Conservation (phyloP, 2,329 filamentous ascomycete species). For the Emydomyces testavorans region DNA sequence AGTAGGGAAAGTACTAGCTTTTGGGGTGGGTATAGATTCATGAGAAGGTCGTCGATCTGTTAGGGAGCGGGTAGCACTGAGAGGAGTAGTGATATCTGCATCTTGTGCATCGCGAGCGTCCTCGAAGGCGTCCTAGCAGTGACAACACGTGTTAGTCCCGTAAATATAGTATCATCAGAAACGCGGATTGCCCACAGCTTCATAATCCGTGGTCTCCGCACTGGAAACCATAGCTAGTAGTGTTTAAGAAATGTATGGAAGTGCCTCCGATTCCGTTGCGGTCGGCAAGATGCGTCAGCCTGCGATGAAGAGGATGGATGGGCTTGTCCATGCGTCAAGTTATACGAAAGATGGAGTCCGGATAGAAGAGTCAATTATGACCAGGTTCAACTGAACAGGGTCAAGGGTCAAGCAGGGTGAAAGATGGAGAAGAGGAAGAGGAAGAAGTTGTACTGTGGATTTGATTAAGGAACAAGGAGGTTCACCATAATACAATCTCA, state of each 20-base stretch:
- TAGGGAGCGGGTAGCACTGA: constrained; percentile 49
- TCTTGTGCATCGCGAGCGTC: constrained; percentile 54
- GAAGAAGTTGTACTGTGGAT: not conserved
- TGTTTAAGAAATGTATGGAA: not conserved
- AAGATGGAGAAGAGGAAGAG: not conserved
- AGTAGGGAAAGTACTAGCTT: constrained; percentile 25
- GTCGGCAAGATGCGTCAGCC: constrained; percentile 2
- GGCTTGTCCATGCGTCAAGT: constrained; percentile 6
- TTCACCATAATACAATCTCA: constrained; percentile 2
- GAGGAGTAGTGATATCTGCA: constrained; percentile 20
- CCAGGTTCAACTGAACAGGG: not conserved
- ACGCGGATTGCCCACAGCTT: constrained; percentile 27
- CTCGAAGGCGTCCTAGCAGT: constrained; percentile 63
- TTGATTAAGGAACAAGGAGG: not conserved
- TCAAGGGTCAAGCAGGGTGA: constrained; percentile 2
- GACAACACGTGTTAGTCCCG: constrained; percentile 14
- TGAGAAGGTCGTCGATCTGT: constrained; percentile 36
- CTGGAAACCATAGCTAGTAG: constrained; percentile 28
- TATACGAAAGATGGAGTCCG: not conserved
- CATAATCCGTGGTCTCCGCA: constrained; percentile 33
- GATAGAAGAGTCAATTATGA: not conserved
- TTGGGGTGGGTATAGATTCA: constrained; percentile 29
- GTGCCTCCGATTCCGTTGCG: not conserved
- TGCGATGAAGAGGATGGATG: constrained; percentile 1
- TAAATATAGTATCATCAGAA: not conserved